Percentiles rank a stretch among this genome's conserved stretches.
These are phyloP conservation scores for Cardamine chenopodiifolia DNA, from an alignment of 345 rosid genomes.

Conservation along the genomic window DNA sequence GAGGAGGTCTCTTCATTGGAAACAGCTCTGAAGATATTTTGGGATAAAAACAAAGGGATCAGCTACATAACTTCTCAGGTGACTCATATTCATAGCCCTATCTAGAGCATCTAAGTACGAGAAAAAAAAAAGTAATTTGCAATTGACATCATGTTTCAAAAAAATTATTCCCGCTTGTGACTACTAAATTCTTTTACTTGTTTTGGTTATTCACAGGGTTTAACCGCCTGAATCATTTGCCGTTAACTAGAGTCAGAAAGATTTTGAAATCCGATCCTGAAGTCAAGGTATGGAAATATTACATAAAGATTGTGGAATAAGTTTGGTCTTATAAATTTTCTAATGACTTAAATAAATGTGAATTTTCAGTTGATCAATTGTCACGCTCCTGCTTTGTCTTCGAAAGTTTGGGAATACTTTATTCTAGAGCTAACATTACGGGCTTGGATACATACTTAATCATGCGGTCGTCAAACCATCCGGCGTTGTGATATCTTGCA, in stretches of 20 bases:
- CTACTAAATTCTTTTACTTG: background rate
- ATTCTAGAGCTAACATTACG: conserved; percentile 34
- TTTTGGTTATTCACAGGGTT: background rate
- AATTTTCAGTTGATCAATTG: conserved; percentile 14
- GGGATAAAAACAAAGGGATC: conserved; percentile 14
- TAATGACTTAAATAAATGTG: conserved; percentile 14
- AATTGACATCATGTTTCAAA: no score
- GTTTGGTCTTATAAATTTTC: background rate
- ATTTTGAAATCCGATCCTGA: background rate
- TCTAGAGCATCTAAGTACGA: no score
- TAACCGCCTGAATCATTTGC: background rate
- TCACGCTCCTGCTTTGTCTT: background rate
- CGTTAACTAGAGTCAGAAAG: background rate
- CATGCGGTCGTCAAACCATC: conserved; percentile 34
- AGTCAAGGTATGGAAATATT: background rate
- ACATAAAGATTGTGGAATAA: background rate
- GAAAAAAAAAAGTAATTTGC: no score
- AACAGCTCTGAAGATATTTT: conserved; percentile 9
- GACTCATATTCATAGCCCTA: no score
- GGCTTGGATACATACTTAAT: conserved; percentile 47
- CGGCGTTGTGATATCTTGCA: conserved; percentile 12
- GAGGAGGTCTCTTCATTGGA: conserved; percentile 4
- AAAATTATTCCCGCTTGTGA: no score
- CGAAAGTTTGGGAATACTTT: background rate
- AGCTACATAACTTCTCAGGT: background rate